phyloP scores from a whole-genome alignment of 352 stramenopile species.

The Pythium dissimile region DNA sequence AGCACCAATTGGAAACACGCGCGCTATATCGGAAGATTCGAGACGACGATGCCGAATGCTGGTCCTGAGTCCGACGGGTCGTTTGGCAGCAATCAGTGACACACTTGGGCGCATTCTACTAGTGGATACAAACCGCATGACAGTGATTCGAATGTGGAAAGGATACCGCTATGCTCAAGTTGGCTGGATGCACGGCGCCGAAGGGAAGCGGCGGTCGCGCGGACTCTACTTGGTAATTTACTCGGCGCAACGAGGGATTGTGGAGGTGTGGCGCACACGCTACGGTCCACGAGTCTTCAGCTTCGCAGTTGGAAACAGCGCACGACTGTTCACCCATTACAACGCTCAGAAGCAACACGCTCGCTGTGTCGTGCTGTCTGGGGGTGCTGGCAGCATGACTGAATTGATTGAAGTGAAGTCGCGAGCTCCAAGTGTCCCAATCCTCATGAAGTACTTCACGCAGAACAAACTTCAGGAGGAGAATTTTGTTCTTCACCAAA shows the following conservation, averaged over 20 bases:
- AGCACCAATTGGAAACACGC: conserved; percentile 49
- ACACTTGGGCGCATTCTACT: conserved; percentile 73
- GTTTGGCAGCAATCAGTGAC: conserved; percentile 67
- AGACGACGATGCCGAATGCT: conserved; percentile 55
- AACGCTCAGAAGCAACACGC: conserved; percentile 31
- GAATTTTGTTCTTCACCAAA: conserved; percentile 80
- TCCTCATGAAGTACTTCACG: conserved; percentile 82
- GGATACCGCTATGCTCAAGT: conserved; percentile 81
- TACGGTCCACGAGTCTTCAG: conserved; percentile 73
- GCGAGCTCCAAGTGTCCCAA: conserved; percentile 45
- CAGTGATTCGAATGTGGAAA: conserved; percentile 86
- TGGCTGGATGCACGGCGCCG: conserved; percentile 73
- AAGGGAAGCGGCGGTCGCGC: conserved; percentile 39
- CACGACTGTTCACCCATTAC: conserved; percentile 61
- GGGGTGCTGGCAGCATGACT: conserved; percentile 22
- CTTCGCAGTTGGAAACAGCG: conserved; percentile 62
- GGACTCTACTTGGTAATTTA: conserved; percentile 86
- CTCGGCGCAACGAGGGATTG: conserved; percentile 74
- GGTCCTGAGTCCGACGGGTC: conserved; percentile 65
- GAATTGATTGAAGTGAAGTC: conserved; percentile 67
- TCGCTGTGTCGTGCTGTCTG: conserved; percentile 53
- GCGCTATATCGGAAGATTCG: conserved; percentile 56
- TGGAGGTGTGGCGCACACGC: conserved; percentile 80
- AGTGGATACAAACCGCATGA: conserved; percentile 76
- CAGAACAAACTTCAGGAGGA: conserved; percentile 86